Evolutionary conservation across 306 rosid species (phyloP), one percentile per base, ranked within the genome.

Genomic region (Glycyrrhiza uralensis): DNA sequence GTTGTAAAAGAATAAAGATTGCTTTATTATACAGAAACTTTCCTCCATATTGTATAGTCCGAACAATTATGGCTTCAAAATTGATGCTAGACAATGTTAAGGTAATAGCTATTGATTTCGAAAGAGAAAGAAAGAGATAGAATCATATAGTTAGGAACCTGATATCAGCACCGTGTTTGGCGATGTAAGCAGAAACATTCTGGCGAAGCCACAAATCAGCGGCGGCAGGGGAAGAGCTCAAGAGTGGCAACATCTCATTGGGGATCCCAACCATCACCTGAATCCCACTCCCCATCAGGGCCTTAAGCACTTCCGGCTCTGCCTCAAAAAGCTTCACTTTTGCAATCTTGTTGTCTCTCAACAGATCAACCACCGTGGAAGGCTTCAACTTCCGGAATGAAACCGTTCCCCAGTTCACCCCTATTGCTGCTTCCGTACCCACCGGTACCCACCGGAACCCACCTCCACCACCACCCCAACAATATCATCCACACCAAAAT

Each of bases 401-500:
- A 22, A 92, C n/a, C 9, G 85, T 85, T 1, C 97, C 96, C 97
- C 97, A 92, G 87, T 92, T 92, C 56, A 92, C 93, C 15, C 93
- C 97, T 18, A 92, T 61, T 62, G 80, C 85, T 5, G 96, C 82
- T 70, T 88, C 92, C 39, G 61, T 80, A n/a, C n/a, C n/a, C n/a
- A n/a, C n/a, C n/a, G n/a, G n/a, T n/a, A n/a, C n/a, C n/a, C 71
- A 56, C 64, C 3, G 83, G 72, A 75, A 58, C 56, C 26, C 62
- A 71, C 12, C 82, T 12, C 44, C 68, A 65, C 28, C 75, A 30
- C n/a, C 72, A 30, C 17, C 79, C 0, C 72, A 72, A 66, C 77
- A 54, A 7, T n/a, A 76, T 5, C 0, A 84, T 5, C n/a, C n/a
- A n/a, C n/a, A n/a, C n/a, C n/a, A n/a, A n/a, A 22, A 26, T 10